Evolutionary conservation across 345 rosid genomes (phyloP), one percentile per base, ranked within the genome.

Genomic region (Bruguiera sexangula): DNA sequence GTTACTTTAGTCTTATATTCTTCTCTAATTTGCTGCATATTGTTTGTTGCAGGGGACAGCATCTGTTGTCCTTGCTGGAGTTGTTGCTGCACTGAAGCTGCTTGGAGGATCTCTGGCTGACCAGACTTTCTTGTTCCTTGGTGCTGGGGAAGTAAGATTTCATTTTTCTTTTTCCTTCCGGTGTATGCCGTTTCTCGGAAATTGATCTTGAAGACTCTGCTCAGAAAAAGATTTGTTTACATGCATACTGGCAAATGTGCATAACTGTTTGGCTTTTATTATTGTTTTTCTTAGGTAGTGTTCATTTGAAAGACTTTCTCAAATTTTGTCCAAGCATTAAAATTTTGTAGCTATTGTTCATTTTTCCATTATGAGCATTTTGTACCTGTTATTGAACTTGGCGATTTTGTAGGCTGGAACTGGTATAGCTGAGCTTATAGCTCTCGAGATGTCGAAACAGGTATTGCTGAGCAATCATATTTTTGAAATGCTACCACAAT

Each of bases 371-470:
- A 18, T 43, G 9, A 43, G 19, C 18, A 3, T 43, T 43, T 43
- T 43, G 16, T 43, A 13, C 19, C 50, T 11, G 50, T 43, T 43
- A 15, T 43, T 43, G 50, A 43, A 43, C 50, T 43, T 43, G 50
- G 18, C 13, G 5, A 26, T 58, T 72, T 74, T 81, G 82, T 82
- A 95, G 99, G 99, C 99, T 80, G 99, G 99, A 62, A 95, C 99
- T 60, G 99, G 99, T 46, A 95, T 95, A 72, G 96, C 97, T 29
- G 97, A 92, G 74, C 97, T 95, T 62, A 90, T 92, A 73, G 97
- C 97, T 24, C 88, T 92, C 16, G 96, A 95, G 79, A 82, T 86
- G 73, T 92, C 99, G 22, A 95, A 86, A 78, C 95, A 83, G 96
- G 99, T 92, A 84, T 60, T 22, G 18, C 50, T 15, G 18, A 11